Conservation (phyloP, 148 eudicot genomes). For the Rhododendron molle region DNA sequence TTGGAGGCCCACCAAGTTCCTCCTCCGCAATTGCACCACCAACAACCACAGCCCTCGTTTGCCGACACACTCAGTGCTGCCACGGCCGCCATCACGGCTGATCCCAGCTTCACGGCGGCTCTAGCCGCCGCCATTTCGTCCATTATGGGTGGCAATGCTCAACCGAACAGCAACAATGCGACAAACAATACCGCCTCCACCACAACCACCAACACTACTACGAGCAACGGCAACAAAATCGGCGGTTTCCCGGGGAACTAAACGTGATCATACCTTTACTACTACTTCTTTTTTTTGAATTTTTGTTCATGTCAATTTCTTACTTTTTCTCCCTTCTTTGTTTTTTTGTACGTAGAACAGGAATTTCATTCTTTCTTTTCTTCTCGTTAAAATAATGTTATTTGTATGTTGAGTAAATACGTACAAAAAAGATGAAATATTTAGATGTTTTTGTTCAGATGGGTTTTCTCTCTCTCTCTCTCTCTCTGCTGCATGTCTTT, state of each 20-base stretch:
- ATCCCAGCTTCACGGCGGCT: slow-evolving; percentile 91
- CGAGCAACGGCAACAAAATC: slow-evolving; percentile 33
- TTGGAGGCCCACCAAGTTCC: slow-evolving; percentile 20
- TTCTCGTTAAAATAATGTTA: slow-evolving; percentile 20
- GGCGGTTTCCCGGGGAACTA: slow-evolving; percentile 28
- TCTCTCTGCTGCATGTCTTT: neutral
- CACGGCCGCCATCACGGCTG: slow-evolving; percentile 75
- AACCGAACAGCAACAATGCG: slow-evolving; percentile 20
- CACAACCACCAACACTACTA: slow-evolving; percentile 11
- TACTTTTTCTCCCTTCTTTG: too few species aligned
- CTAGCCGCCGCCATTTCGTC: slow-evolving; percentile 81
- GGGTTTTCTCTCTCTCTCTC: neutral
- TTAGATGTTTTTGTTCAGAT: neutral
- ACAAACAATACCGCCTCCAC: slow-evolving; percentile 11
- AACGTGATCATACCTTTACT: neutral
- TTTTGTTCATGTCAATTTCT: neutral
- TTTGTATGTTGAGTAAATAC: slow-evolving; percentile 12
- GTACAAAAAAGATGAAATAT: neutral
- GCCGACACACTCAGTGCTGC: slow-evolving; percentile 74
- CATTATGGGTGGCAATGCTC: slow-evolving; percentile 47
- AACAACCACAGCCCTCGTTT: slow-evolving; percentile 26
- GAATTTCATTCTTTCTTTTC: slow-evolving; percentile 17
- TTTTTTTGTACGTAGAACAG: neutral
- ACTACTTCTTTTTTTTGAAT: neutral
- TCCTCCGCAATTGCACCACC: slow-evolving; percentile 10